phyloP scores from a whole-genome alignment of 73 alveolate genomes.

The Paramecium tetraurelia region DNA sequence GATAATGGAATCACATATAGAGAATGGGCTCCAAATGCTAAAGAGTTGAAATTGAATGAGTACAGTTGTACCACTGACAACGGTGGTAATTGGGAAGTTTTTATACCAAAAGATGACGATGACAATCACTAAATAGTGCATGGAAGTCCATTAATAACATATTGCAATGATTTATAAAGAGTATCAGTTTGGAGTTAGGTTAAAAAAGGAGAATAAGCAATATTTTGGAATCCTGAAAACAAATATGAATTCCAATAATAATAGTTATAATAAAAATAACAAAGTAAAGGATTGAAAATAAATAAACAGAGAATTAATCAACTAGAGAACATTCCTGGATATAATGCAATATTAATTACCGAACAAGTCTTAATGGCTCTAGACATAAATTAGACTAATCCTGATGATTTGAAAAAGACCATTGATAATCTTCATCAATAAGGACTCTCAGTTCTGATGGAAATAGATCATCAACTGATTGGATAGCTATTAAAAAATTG shows the following conservation, averaged over 20 bases:
- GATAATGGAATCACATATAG: constrained; percentile 49
- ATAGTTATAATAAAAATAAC: neutral
- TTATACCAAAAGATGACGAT: constrained; percentile 57
- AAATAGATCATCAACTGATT: neutral
- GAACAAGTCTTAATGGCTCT: neutral
- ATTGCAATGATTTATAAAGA: constrained; percentile 66
- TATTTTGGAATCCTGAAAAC: constrained; percentile 6
- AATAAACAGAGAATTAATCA: neutral
- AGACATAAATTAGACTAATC: neutral
- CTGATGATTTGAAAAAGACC: neutral
- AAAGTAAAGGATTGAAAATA: neutral
- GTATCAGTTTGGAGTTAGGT: constrained; percentile 78
- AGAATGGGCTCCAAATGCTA: constrained; percentile 94
- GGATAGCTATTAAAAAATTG: constrained; percentile 78
- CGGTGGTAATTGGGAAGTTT: constrained; percentile 69
- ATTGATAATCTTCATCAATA: neutral
- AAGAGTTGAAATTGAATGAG: constrained; percentile 75
- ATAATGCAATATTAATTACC: neutral
- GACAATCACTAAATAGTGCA: constrained; percentile 64
- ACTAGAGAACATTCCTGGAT: neutral
- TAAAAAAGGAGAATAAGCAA: neutral
- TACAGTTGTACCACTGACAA: constrained; percentile 60
- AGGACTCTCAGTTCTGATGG: neutral
- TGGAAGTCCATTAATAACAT: constrained; percentile 57
- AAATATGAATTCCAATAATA: neutral